Conservation (phyloP, 495 filamentous ascomycete species). For the Pyrenula aspistea region DNA sequence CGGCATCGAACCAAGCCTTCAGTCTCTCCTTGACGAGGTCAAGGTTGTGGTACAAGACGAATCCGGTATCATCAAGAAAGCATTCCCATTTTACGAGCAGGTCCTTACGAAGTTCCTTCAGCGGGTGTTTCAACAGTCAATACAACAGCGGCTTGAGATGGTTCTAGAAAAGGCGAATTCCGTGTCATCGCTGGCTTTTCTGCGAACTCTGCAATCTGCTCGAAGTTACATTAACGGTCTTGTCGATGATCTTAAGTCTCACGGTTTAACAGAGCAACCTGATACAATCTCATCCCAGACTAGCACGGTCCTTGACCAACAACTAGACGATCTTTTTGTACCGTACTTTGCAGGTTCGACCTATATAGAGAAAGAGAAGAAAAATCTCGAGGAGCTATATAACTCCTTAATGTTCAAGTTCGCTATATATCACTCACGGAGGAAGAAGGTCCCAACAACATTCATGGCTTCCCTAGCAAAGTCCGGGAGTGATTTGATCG, state of each 20-base stretch:
- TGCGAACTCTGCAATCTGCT: conserved; percentile 83
- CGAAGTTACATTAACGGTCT: conserved; percentile 71
- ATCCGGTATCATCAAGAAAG: conserved; percentile 86
- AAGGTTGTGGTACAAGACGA: conserved; percentile 94
- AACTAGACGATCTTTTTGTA: conserved; percentile 91
- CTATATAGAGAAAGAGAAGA: conserved; percentile 90
- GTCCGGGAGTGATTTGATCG: conserved; percentile 68
- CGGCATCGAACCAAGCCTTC: conserved; percentile 81
- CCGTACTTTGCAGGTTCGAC: conserved; percentile 89
- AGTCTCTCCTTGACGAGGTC: conserved; percentile 86
- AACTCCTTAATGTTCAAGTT: conserved; percentile 92
- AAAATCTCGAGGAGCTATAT: conserved; percentile 82
- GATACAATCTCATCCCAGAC: conserved; percentile 83
- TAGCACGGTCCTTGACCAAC: conserved; percentile 78
- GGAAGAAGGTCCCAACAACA: conserved; percentile 69
- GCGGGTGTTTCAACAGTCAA: conserved; percentile 92
- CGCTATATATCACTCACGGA: conserved; percentile 76
- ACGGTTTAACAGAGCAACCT: conserved; percentile 90
- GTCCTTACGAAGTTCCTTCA: conserved; percentile 87
- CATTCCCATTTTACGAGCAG: conserved; percentile 92
- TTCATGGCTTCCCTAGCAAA: conserved; percentile 87
- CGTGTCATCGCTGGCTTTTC: conserved; percentile 82
- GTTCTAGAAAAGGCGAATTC: conserved; percentile 87
- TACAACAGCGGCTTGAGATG: conserved; percentile 92
- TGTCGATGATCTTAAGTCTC: conserved; percentile 85